Evolutionary conservation across 2,329 filamentous ascomycete genomes (phyloP).

Genomic region (Thelonectria olida): DNA sequence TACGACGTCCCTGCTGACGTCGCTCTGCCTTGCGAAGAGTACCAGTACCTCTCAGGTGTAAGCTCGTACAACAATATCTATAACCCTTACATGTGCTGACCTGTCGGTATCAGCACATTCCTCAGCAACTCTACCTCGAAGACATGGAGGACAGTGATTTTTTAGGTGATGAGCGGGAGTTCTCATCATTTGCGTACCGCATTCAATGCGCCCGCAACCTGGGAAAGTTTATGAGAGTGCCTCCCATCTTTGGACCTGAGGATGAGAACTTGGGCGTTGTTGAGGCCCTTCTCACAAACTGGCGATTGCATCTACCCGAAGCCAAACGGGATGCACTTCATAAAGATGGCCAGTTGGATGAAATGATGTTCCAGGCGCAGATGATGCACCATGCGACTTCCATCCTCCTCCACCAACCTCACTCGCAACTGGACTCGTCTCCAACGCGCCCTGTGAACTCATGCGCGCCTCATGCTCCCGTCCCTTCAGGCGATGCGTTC

Average conservation of each 20-base stretch:
- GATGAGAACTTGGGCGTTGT: slow-evolving; percentile 62
- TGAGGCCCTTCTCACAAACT: slow-evolving; percentile 71
- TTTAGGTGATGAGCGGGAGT: slow-evolving; percentile 72
- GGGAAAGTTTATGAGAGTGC: slow-evolving; percentile 74
- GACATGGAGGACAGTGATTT: slow-evolving; percentile 84
- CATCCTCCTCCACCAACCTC: slow-evolving; percentile 82
- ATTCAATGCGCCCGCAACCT: slow-evolving; percentile 84
- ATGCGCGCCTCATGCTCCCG: slow-evolving; percentile 68
- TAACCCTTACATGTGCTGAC: slow-evolving; percentile 22
- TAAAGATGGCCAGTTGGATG: slow-evolving; percentile 77
- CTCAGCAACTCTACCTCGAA: slow-evolving; percentile 69
- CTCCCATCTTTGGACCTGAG: slow-evolving; percentile 60
- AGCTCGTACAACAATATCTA: slow-evolving; percentile 34
- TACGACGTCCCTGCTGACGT: slow-evolving; percentile 75
- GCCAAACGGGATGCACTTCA: slow-evolving; percentile 76
- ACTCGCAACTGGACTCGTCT: slow-evolving; percentile 76
- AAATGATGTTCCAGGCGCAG: slow-evolving; percentile 91
- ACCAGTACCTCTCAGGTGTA: slow-evolving; percentile 71
- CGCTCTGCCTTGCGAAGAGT: slow-evolving; percentile 82
- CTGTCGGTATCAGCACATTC: slow-evolving; percentile 56
- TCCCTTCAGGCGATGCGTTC: slow-evolving; percentile 60
- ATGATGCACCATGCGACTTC: slow-evolving; percentile 76
- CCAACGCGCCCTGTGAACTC: slow-evolving; percentile 68
- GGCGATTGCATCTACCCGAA: slow-evolving; percentile 80
- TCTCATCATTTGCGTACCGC: slow-evolving; percentile 87